Evolutionary conservation across 208 protist species (phyloP).

Genomic region (Porcisia deanei): DNA sequence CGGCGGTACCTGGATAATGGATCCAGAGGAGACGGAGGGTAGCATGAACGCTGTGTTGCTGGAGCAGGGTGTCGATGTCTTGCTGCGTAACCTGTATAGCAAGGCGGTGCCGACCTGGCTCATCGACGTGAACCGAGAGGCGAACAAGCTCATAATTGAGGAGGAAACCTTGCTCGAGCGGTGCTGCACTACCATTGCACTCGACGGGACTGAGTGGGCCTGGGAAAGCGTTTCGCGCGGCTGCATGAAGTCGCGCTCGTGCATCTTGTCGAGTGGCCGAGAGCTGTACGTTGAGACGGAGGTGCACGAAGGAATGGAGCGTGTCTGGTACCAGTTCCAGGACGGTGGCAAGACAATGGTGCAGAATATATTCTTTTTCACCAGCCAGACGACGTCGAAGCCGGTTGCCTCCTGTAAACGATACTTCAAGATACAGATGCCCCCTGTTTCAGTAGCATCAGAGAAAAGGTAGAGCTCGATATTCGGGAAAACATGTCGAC

Average conservation of each 20-base stretch:
- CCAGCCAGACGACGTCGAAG: conserved; percentile 10
- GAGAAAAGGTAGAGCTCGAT: not conserved
- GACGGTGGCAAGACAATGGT: conserved; percentile 40
- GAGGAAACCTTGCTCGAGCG: conserved; percentile 33
- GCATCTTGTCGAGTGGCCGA: conserved; percentile 36
- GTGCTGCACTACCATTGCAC: conserved; percentile 9
- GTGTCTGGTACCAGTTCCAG: conserved; percentile 40
- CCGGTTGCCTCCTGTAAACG: conserved; percentile 36
- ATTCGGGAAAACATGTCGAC: not conserved
- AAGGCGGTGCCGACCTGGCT: conserved; percentile 31
- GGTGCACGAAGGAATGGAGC: conserved; percentile 40
- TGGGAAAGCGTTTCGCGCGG: conserved; percentile 41
- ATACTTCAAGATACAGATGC: conserved; percentile 29
- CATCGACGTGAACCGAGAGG: conserved; percentile 30
- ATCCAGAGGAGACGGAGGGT: conserved; percentile 31
- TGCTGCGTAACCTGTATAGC: conserved; percentile 51
- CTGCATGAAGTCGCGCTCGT: conserved; percentile 36
- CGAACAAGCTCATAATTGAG: conserved; percentile 24
- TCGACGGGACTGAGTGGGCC: conserved; percentile 37
- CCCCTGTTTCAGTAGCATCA: conserved; percentile 16
- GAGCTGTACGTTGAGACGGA: conserved; percentile 54
- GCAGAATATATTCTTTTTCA: conserved; percentile 42
- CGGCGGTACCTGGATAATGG: conserved; percentile 49
- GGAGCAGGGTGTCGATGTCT: conserved; percentile 46
- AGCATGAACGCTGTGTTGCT: conserved; percentile 43